Base-by-base conservation (phyloP, 441 rosid species). In the Bruguiera hainesii region DNA sequence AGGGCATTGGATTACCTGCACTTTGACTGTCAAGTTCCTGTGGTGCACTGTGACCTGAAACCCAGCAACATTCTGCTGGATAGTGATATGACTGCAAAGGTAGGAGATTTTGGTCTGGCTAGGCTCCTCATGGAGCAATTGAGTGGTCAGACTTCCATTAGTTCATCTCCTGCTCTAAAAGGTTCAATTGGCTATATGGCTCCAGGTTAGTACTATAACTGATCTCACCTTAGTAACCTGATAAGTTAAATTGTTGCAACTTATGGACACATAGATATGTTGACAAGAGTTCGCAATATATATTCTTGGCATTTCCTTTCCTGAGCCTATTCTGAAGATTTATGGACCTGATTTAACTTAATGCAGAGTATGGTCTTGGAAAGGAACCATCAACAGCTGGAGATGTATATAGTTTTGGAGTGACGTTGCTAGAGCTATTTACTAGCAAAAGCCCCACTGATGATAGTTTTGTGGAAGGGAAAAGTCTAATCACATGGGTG, bases 171-270 rank as follows among this genome's bases (percentile, higher is more conserved):
- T 63, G 80, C 53, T 48, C 57, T 85, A 25, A 85, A 78, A 42
- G 90, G 89, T 55, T 79, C 87, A 20, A 69, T 84, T 29, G 87
- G 89, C 16, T 84, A 84, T 71, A 79, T 82, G 60, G 81, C 89
- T 60, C 89, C 88, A 76, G 87, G 90, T 85, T 21, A 71, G 74
- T 64, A 33, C 3, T 6, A 11, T 56, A 3, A 30, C 5, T 18
- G 29, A 30, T 56, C 23, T 26, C 55, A 63, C 51, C 2, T 51
- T 10, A 2, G 18, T 60, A 13, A 42, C 25, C 9, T 11, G 46
- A 21, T 29, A n/a, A 31, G 6, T 46, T 9, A 31, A 28, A 25
- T 37, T 39, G 19, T 42, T 6, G 3, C 2, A 25, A 11, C 48
- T 39, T 39, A 11, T 13, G 18, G 18, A 39, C 15, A 10, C 48